These are phyloP conservation scores for Petunia axillaris DNA, from an alignment of 257 asterid species.

Conservation along the genomic window DNA sequence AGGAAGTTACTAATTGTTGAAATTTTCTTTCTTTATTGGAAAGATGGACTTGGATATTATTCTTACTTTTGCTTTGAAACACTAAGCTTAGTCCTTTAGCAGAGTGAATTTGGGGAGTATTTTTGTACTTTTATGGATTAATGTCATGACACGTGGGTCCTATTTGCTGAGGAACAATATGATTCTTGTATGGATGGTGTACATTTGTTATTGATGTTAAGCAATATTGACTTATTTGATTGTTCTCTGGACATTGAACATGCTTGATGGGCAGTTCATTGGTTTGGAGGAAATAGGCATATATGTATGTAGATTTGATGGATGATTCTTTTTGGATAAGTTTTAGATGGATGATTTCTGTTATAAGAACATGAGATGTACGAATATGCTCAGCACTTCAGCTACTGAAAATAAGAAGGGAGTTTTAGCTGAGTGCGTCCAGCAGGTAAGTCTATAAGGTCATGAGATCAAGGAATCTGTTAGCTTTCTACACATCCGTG, in stretches of 20 bases:
- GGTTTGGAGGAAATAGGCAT: slow-evolving; percentile 23
- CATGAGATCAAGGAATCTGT: slow-evolving; percentile 14
- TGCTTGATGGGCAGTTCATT: slow-evolving; percentile 27
- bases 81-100: neutral
- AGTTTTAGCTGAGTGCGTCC: slow-evolving; percentile 13
- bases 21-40: neutral
- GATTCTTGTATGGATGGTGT: slow-evolving; percentile 28
- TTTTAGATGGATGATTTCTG: neutral
- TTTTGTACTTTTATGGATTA: neutral
- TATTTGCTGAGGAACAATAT: slow-evolving; percentile 23
- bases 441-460: neutral
- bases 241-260: slow-evolving; percentile 31
- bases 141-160: slow-evolving; percentile 23
- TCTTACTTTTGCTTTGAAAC: neutral
- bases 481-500: neutral
- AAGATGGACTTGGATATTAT: too few species aligned
- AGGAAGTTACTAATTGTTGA: neutral
- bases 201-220: slow-evolving; percentile 25
- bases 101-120: neutral
- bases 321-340: neutral
- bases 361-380: neutral
- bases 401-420: neutral
- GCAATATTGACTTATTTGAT: slow-evolving; percentile 16
- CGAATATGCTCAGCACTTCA: neutral
- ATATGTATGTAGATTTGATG: neutral